Evolutionary conservation across 495 filamentous ascomycete genomes (phyloP), one percentile per base, ranked within the genome.

Genomic region (Lepraria neglecta): DNA sequence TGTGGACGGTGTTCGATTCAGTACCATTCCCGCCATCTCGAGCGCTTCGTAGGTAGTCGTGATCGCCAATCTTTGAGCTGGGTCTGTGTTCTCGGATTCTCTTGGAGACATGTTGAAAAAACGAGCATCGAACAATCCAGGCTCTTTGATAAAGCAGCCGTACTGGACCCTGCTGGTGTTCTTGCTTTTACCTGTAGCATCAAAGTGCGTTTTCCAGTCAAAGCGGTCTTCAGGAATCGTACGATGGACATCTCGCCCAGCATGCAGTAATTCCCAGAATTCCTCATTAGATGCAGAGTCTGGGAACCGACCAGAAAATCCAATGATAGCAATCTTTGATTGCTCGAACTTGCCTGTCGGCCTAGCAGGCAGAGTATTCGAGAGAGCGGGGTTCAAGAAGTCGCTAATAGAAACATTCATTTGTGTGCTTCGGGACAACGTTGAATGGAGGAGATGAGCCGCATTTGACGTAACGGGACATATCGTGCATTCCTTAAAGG

Each of bases 1-100:
- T 0, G 71, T 71, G 15, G 75, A 69, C 15, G 70, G 62, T 12
- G 74, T 73, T 10, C 62, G 47, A 50, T 70, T 68, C 14, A 67
- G 61, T 3, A 72, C 70, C 46, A 67, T 67, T 17, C 75, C 75
- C 43, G 75, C 72, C 64, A 58, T 62, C 50, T 77, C 75, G 17
- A 77, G 43, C 3, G 75, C 75, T 64, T 77, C 75, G 57, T 73
- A 76, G 3, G 72, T 66, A 4, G 71, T 72, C 7, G 68, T 56
- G 6, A 77, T 38, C 31, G 68, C 72, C 10, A 77, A 44, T 9
- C 75, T 64, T 52, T 76, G 74, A 40, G 59, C 64, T 47, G 75
- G 75, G 61, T 77, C 75, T 0, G 64, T 68, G 43, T 76, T 65
- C 4, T 63, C 60, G 0, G 77, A 75, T 60, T 62, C 60, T 35